These are phyloP conservation scores for Cystobasidium slooffiae DNA, from an alignment of 1,284 basidiomycete species.

Conservation along the genomic window DNA sequence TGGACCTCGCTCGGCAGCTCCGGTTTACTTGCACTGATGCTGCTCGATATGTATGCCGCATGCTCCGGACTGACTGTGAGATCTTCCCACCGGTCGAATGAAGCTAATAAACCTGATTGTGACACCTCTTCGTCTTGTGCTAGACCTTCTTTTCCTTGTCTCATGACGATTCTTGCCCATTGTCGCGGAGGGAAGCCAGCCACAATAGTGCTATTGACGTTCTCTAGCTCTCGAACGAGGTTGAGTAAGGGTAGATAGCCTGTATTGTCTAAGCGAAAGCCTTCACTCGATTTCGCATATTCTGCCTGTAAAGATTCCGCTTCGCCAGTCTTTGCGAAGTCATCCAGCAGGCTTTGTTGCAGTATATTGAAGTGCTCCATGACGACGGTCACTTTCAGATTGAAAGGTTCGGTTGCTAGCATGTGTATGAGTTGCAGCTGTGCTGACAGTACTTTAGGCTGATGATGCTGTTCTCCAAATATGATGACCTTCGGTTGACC, in stretches of 20 bases:
- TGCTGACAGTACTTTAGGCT: conserved; percentile 34
- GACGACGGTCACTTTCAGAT: conserved; percentile 35
- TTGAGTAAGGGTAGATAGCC: conserved; percentile 35
- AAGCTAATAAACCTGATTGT: background rate
- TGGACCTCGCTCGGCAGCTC: background rate
- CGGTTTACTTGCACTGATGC: conserved; percentile 22
- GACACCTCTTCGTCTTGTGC: background rate
- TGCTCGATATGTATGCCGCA: conserved; percentile 30
- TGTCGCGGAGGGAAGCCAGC: conserved; percentile 40
- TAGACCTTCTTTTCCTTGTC: conserved; percentile 9
- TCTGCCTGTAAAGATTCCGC: conserved; percentile 11
- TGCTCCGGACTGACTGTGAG: conserved; percentile 26
- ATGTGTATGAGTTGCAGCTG: conserved; percentile 29
- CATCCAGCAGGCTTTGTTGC: conserved; percentile 17
- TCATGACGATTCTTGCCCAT: conserved; percentile 41
- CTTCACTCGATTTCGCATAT: conserved; percentile 38
- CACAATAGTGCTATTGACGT: conserved; percentile 16
- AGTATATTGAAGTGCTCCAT: conserved; percentile 43
- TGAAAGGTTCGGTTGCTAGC: conserved; percentile 6
- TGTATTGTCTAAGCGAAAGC: conserved; percentile 23
- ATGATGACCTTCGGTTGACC: conserved; percentile 9
- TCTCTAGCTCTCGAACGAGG: conserved; percentile 21
- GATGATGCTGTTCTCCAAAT: conserved; percentile 42
- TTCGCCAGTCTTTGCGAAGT: conserved; percentile 34
- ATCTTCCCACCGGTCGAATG: conserved; percentile 33